Evolutionary conservation across 1,139 yeast genomes (phyloP).

Genomic region (Yamadazyma diospyri): DNA sequence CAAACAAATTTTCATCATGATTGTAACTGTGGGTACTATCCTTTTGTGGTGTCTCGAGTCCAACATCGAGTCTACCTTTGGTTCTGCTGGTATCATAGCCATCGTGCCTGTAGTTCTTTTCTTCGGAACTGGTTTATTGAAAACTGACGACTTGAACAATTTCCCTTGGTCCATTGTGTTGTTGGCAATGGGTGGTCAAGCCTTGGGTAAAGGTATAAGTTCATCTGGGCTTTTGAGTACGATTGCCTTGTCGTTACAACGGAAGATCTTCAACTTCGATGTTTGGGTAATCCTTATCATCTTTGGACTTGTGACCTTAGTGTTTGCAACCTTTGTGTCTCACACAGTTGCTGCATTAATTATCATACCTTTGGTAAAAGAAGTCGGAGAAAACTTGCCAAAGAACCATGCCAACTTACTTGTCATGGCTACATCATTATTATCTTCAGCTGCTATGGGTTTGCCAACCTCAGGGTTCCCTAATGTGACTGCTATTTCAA

Average conservation of each 20-base stretch:
- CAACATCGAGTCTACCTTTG: slow-evolving; percentile 64
- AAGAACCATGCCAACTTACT: slow-evolving; percentile 69
- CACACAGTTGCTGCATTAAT: slow-evolving; percentile 96
- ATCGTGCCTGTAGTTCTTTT: slow-evolving; percentile 77
- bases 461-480: slow-evolving; percentile 97
- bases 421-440: slow-evolving; percentile 78
- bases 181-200: slow-evolving; percentile 77
- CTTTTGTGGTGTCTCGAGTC: slow-evolving; percentile 78
- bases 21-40: slow-evolving; percentile 68
- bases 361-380: slow-evolving; percentile 81
- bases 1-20: slow-evolving; percentile 68
- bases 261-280: slow-evolving; percentile 55
- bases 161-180: slow-evolving; percentile 78
- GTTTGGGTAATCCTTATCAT: slow-evolving; percentile 66
- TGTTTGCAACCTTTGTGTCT: slow-evolving; percentile 89
- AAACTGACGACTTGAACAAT: slow-evolving; percentile 64
- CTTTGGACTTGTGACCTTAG: slow-evolving; percentile 74
- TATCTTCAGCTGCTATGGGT: slow-evolving; percentile 94
- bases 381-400: slow-evolving; percentile 74
- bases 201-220: slow-evolving; percentile 70
- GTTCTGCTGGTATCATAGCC: slow-evolving; percentile 89
- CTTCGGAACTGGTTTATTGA: slow-evolving; percentile 72
- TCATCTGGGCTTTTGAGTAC: slow-evolving; percentile 72
- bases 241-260: slow-evolving; percentile 67
- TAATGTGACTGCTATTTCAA: slow-evolving; percentile 89